Evolutionary conservation across 108 stramenopile species (phyloP), one percentile per base, ranked within the genome.

Genomic region (Epithemia pelagica): DNA sequence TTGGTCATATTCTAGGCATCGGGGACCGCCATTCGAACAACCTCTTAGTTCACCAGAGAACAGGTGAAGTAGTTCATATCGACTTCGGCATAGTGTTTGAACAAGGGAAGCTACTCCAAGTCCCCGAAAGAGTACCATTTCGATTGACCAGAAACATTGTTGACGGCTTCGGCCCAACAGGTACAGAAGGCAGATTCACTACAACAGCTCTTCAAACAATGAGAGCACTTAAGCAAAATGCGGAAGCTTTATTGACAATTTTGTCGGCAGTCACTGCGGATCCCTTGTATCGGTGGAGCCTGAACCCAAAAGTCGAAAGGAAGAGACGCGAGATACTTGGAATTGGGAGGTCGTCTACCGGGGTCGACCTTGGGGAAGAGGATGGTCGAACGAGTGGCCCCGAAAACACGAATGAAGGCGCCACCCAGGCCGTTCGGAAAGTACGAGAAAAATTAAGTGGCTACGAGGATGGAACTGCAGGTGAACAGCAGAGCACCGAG

Each of bases 61-160:
- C 96, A 19, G 80, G 73, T 10, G 97, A 97, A 72, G 78, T 98
- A 30, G 92, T 99, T 1, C 99, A 99, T 69, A 99, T 99, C 62
- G 99, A 99, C 73, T 99, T 99, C 74, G 98, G 99, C 0, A 82
- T 97, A 28, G 92, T 96, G n/a, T 99, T 99, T 61, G 99, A 99
- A 70, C 97, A 98, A 69, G 99, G 96, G 32, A 96, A 95, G 79
- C 75, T 86, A 51, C 71, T 98, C 51, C 61, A 66, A 31, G 81
- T 80, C 22, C 99, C 99, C 2, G 99, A 99, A 82, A 77, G 73
- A 21, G 94, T 99, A 27, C 99, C 98, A 0, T 99, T 99, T 72
- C 92, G 99, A 3, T 81, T 99, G 18, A 98, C 97, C 24, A 69
- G 97, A 29, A 96, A 99, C 65, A 71, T 99, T 19, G 89, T 99